Conservation (phyloP, 108 stramenopile genomes). For the Chaetoceros muelleri region DNA sequence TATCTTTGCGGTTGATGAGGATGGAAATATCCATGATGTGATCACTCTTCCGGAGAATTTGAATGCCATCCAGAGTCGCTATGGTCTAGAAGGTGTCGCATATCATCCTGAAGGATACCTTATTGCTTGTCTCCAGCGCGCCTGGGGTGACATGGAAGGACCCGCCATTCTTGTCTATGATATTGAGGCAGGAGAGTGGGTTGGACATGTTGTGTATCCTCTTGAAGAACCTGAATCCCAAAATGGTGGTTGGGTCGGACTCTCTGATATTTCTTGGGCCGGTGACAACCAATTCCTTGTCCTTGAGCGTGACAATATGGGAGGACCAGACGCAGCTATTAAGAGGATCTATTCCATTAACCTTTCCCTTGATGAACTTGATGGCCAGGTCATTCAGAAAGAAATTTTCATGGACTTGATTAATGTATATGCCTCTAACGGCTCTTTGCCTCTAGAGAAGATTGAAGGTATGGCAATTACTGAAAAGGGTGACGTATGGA, state of each 20-base stretch:
- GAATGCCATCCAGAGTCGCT: constrained; percentile 24
- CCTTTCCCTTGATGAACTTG: constrained; percentile 15
- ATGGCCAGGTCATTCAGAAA: constrained; percentile 31
- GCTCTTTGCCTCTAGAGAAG: constrained; percentile 29
- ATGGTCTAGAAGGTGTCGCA: constrained; percentile 67
- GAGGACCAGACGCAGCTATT: constrained; percentile 51
- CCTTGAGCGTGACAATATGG: constrained; percentile 70
- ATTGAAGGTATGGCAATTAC: constrained; percentile 51
- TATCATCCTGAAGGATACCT: constrained; percentile 30
- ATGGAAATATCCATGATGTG: constrained; percentile 31
- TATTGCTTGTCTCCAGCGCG: constrained; percentile 33
- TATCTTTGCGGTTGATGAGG: constrained; percentile 23
- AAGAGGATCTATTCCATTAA: constrained; percentile 45
- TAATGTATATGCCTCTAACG: constrained; percentile 7
- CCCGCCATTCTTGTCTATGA: constrained; percentile 49
- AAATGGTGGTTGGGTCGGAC: constrained; percentile 68
- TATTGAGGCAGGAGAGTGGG: constrained; percentile 20
- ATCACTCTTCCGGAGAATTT: constrained; percentile 38
- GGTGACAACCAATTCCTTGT: constrained; percentile 38
- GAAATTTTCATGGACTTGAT: constrained; percentile 31
- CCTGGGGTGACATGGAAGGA: constrained; percentile 26
- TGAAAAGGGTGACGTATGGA: constrained; percentile 28
- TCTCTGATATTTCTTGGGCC: constrained; percentile 40
- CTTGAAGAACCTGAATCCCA: constrained; percentile 39
- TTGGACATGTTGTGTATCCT: constrained; percentile 40